phyloP scores from a whole-genome alignment of 305 asterid species.

The Solanum hybrid region DNA sequence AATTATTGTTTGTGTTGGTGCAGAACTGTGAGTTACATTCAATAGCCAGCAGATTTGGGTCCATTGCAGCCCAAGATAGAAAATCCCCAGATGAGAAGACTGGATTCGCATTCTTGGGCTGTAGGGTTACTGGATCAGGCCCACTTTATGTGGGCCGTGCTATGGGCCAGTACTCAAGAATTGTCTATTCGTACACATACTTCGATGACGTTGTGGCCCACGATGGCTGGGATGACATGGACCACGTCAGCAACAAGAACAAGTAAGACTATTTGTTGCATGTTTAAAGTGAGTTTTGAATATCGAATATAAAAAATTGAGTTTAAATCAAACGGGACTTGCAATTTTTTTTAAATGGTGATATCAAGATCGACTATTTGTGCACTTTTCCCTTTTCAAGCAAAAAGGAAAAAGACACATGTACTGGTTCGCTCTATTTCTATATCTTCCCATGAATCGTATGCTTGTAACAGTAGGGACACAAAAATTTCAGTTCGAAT shows the following conservation, averaged over 20 bases:
- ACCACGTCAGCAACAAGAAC: constrained; percentile 65
- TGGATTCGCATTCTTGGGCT: constrained; percentile 65
- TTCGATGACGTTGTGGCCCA: constrained; percentile 65
- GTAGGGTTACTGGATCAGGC: constrained; percentile 65
- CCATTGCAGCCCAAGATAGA: constrained; percentile 77
- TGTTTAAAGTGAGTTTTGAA: not conserved
- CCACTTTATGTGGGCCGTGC: constrained; percentile 84
- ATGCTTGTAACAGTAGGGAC: not conserved
- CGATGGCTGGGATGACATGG: constrained; percentile 94
- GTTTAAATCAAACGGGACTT: not conserved
- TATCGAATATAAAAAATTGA: not conserved
- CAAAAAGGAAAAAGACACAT: not conserved
- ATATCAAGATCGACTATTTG: not conserved
- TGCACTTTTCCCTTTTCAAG: not conserved
- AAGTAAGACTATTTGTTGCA: constrained; percentile 23
- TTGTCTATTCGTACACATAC: constrained; percentile 58
- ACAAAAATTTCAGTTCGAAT: not conserved
- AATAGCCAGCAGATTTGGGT: constrained; percentile 67
- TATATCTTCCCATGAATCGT: not conserved
- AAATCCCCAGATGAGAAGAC: constrained; percentile 48
- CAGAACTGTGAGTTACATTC: constrained; percentile 78
- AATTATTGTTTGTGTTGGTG: not conserved
- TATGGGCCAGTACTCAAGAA: constrained; percentile 80
- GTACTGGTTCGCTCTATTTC: not conserved
- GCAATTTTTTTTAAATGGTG: not conserved